phyloP scores from a whole-genome alignment of 768 basidiomycete species.

The Boletus rubropictus region DNA sequence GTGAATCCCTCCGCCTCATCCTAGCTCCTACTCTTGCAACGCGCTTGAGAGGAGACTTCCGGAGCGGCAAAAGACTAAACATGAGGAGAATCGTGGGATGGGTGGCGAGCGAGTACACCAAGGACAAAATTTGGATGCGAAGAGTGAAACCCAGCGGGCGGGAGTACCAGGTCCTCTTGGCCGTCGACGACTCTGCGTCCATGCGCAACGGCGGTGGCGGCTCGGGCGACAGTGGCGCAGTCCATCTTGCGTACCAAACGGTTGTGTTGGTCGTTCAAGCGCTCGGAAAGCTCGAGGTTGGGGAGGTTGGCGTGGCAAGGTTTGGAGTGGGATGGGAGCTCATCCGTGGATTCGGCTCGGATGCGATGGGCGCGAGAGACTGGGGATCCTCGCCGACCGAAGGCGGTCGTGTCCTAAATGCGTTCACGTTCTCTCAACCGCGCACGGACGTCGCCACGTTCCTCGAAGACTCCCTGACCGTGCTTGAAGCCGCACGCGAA shows the following conservation, averaged over 20 bases:
- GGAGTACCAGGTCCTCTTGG: slow-evolving; percentile 92
- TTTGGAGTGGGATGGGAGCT: slow-evolving; percentile 89
- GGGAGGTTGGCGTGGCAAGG: slow-evolving; percentile 87
- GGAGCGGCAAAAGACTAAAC: slow-evolving; percentile 94
- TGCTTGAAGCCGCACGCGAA: slow-evolving; percentile 75
- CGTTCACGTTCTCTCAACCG: slow-evolving; percentile 86
- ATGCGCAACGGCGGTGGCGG: slow-evolving; percentile 46
- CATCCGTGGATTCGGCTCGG: slow-evolving; percentile 82
- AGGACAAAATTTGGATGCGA: slow-evolving; percentile 98
- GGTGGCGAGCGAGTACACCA: slow-evolving; percentile 97
- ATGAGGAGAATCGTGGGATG: slow-evolving; percentile 99
- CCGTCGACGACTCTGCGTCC: slow-evolving; percentile 92
- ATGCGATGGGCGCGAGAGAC: slow-evolving; percentile 65
- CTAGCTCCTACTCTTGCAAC: slow-evolving; percentile 93
- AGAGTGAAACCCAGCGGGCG: slow-evolving; percentile 89
- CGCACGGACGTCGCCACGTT: slow-evolving; percentile 83
- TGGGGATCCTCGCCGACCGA: slow-evolving; percentile 26
- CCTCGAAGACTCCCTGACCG: slow-evolving; percentile 68
- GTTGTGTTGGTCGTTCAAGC: slow-evolving; percentile 89
- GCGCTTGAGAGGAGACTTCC: slow-evolving; percentile 92
- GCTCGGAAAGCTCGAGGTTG: slow-evolving; percentile 85
- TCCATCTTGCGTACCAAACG: slow-evolving; percentile 92
- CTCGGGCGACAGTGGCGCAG: slow-evolving; percentile 22
- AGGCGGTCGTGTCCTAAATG: slow-evolving; percentile 52
- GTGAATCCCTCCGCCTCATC: slow-evolving; percentile 94